A percentile compares a stretch with the other conserved stretches of the same genome.
These are phyloP conservation scores for Nidularia sp. DNA, from an alignment of 768 basidiomycete genomes.

Conservation along the genomic window DNA sequence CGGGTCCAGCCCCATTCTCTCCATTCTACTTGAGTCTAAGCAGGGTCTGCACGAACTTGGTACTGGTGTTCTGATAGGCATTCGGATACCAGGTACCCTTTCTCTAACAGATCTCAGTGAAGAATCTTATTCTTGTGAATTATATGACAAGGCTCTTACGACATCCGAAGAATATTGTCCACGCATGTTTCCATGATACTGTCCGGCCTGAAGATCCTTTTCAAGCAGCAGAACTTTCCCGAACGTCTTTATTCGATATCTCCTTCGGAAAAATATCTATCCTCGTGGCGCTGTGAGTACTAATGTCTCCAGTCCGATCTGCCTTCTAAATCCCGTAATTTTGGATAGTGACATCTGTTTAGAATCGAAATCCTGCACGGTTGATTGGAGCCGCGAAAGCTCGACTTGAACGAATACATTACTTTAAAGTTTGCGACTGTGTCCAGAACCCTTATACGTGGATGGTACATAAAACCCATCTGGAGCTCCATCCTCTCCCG, in stretches of 20 bases:
- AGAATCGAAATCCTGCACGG: conserved; percentile 9
- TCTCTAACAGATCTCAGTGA: neutral
- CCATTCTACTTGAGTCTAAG: no score
- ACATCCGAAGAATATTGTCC: conserved; percentile 1
- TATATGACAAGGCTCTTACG: neutral
- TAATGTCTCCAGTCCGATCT: conserved; percentile 4
- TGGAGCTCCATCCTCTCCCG: neutral
- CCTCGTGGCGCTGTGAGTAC: conserved; percentile 4
- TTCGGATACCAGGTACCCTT: neutral
- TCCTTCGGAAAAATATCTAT: conserved; percentile 4
- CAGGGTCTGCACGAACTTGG: no score
- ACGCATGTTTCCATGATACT: conserved; percentile 1
- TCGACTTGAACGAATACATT: neutral
- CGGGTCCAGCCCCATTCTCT: no score
- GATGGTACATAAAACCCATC: conserved; percentile 12
- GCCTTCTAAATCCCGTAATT: conserved; percentile 14
- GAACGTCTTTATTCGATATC: conserved; percentile 5
- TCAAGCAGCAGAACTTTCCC: neutral
- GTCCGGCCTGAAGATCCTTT: conserved; percentile 5
- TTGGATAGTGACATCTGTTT: conserved; percentile 9
- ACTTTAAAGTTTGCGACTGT: neutral
- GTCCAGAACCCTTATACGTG: conserved; percentile 2
- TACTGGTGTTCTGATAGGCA: no score
- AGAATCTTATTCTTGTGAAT: neutral
- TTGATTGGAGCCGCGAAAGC: conserved; percentile 8